Conservation (phyloP, 352 stramenopile genomes). For the Globisporangium mamillatum region DNA sequence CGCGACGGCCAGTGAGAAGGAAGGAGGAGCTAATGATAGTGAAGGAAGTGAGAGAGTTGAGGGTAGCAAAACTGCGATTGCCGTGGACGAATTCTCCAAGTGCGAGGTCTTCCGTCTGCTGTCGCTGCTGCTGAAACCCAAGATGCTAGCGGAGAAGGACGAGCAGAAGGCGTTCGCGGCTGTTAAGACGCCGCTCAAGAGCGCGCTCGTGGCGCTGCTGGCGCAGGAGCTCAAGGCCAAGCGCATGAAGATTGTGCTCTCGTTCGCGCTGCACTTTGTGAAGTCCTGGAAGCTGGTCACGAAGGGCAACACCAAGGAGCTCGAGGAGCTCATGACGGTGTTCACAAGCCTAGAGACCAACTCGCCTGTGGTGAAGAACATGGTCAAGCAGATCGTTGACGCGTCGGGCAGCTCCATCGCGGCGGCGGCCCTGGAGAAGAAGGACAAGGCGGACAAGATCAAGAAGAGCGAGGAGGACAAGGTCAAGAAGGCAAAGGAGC, state of each 20-base stretch:
- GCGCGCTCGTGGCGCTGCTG: slow-evolving; percentile 47
- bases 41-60: background rate
- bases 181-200: slow-evolving; percentile 34
- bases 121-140: slow-evolving; percentile 57
- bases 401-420: slow-evolving; percentile 18
- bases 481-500: slow-evolving; percentile 5
- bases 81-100: slow-evolving; percentile 75
- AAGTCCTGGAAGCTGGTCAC: slow-evolving; percentile 48
- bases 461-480: slow-evolving; percentile 5
- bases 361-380: slow-evolving; percentile 69
- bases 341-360: slow-evolving; percentile 47
- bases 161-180: slow-evolving; percentile 36
- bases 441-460: slow-evolving; percentile 14
- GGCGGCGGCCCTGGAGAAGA: slow-evolving; percentile 12
- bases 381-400: slow-evolving; percentile 63
- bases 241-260: slow-evolving; percentile 67
- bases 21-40: slow-evolving; percentile 2
- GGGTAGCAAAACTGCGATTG: slow-evolving; percentile 10
- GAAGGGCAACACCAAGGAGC: slow-evolving; percentile 20
- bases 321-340: slow-evolving; percentile 39
- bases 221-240: slow-evolving; percentile 60
- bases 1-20: slow-evolving; percentile 26
- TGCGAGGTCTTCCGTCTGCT: slow-evolving; percentile 76
- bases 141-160: slow-evolving; percentile 35
- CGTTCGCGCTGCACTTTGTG: slow-evolving; percentile 64